phyloP scores from a whole-genome alignment of 208 protist species.

The Acanthamoeba royreba region DNA sequence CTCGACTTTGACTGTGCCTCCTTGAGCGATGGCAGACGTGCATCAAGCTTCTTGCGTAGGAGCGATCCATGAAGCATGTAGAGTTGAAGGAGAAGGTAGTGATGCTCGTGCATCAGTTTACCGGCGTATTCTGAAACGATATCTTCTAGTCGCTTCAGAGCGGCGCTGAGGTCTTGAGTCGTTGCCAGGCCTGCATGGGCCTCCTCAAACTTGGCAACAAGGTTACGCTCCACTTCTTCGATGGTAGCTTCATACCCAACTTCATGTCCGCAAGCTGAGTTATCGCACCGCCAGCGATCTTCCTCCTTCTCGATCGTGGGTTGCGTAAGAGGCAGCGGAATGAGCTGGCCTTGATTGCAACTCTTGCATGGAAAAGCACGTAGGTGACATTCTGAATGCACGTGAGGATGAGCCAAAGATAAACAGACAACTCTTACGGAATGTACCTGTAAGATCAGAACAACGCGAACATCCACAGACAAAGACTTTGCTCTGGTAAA shows the following conservation, averaged over 20 bases:
- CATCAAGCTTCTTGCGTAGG: neutral
- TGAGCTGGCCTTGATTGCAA: neutral
- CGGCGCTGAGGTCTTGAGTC: neutral
- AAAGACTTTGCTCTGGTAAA: neutral
- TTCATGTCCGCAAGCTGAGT: neutral
- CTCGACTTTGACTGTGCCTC: no score
- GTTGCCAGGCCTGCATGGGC: neutral
- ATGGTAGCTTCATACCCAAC: no score
- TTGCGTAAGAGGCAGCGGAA: neutral
- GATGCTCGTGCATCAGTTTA: neutral
- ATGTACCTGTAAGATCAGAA: neutral
- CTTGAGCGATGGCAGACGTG: neutral
- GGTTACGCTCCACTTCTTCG: neutral
- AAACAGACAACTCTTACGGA: neutral
- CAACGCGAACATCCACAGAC: neutral
- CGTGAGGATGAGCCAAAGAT: neutral
- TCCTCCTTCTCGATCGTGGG: neutral
- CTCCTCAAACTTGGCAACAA: neutral
- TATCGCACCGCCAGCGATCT: conserved; percentile 3
- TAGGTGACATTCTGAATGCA: neutral
- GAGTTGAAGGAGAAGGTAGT: neutral
- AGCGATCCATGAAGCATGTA: neutral
- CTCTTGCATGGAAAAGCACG: neutral
- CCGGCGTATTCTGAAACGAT: neutral
- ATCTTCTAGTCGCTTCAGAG: neutral